Base-by-base conservation (phyloP, 495 filamentous ascomycete genomes). In the Penicillium bovifimosum region DNA sequence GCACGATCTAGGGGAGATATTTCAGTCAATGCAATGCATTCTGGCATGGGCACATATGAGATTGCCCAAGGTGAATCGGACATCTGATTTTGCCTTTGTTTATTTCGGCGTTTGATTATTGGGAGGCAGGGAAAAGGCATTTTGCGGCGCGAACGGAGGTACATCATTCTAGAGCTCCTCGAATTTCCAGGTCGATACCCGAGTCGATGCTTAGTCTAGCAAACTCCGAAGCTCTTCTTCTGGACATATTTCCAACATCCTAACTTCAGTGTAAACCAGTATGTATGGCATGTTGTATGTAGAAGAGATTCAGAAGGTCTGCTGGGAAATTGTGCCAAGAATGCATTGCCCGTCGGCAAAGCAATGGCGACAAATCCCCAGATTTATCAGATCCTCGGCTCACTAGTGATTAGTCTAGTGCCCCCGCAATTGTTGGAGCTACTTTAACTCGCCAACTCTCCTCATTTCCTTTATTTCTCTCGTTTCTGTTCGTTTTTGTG, bases 171-270 rank as follows among this genome's bases (percentile, higher is more conserved):
- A 66, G 68, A 76, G 74, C 73, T 76, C 72, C 73, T 77, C 73
- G 70, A 72, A 67, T 71, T 72, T 68, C 57, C 65, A 74, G 69
- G 66, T 71, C 71, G 73, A 76, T 34, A 75, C 73, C 74, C 73
- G 73, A 77, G 73, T 77, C 69, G 74, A 76, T 66, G 74, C 73
- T 77, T 64, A 71, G 61, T 74, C 66, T 72, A 71, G 64, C 64
- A 67, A 67, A 66, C 65, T 69, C 68, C 67, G 59, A 68, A 62
- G 59, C 65, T 66, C 58, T 64, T 60, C 54, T 67, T 59, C 55
- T 69, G 58, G 60, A 60, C 49, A 60, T 44, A 11, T 32, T 50
- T 50, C 36, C 14, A 4, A 24, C 20, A 2, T 24, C 20, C 2
- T 24, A 24, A 24, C 20, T 24, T 2, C 20, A 24, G 2, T 24